phyloP scores from a whole-genome alignment of 2,329 filamentous ascomycete species.

The Ophiostoma quercus region DNA sequence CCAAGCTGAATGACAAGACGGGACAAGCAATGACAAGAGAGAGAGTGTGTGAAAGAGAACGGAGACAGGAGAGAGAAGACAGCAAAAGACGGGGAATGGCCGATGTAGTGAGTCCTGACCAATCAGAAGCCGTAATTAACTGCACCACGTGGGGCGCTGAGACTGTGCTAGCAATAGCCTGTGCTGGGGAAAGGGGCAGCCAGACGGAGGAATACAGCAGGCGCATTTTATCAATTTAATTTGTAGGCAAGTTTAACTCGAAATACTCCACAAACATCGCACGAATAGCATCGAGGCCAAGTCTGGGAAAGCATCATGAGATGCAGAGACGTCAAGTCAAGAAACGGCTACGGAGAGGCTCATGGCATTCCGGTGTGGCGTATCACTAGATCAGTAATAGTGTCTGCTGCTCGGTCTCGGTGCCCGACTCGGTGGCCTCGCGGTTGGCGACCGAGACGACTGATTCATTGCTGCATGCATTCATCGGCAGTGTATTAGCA shows the following conservation, averaged over 20 bases:
- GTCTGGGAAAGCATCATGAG: neutral
- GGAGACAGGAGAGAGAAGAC: neutral
- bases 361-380: too few relatives aligned
- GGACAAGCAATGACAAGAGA: neutral
- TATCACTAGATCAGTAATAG: neutral
- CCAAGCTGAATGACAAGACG: neutral
- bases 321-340: neutral
- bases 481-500: neutral
- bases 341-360: neutral
- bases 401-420: neutral
- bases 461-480: neutral
- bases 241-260: neutral
- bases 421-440: neutral
- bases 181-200: neutral
- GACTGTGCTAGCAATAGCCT: neutral
- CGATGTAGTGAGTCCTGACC: neutral
- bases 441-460: neutral
- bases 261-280: conserved; percentile 7
- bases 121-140: conserved; percentile 6
- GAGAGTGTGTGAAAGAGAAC: neutral
- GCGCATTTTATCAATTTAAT: neutral
- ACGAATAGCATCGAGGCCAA: neutral
- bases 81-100: neutral
- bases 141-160: conserved; percentile 2
- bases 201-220: conserved; percentile 1